Evolutionary conservation across 305 asterid genomes (phyloP), one percentile per base, ranked within the genome.

Genomic region (Rubia tinctorum): DNA sequence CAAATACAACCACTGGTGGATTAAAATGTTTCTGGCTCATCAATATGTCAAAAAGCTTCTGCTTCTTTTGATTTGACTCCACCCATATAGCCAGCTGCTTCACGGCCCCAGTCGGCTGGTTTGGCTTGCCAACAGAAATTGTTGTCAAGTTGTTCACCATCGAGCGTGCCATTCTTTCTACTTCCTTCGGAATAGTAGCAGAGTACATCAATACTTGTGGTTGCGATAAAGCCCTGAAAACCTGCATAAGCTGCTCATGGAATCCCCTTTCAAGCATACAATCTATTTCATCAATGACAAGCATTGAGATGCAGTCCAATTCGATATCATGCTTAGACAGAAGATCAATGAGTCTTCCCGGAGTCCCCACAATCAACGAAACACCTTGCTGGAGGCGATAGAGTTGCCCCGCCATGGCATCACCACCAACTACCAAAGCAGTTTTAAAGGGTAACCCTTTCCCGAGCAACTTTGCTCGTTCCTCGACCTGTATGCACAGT

Each of bases 201-300:
- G 97, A 91, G 89, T 84, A 94, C 99, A 94, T 90, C 44, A 94
- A 80, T 61, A 91, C 95, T 79, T 94, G 97, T 20, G 99, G 97
- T 75, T 81, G 89, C 56, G 91, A 86, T 53, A 94, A 61, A 72
- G 97, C 97, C 72, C 68, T 72, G 75, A 90, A 89, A 75, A 91
- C 89, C 75, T 91, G 95, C 93, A 89, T 86, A 69, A 94, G 97
- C 83, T 91, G 99, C 72, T 94, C 99, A 10, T 75, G 88, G 73
- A 94, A 94, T 42, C 99, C 97, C 75, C 83, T 88, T 73, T 89
- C 88, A 14, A 94, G 85, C 97, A 94, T 85, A 83, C 94, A 84
- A 73, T 94, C 99, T 76, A 91, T 96, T 72, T 94, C 99, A 81
- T 94, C 99, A 59, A 94, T 82, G 59, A 94, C 99, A 72, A 94